Percentiles rank a stretch among this genome's conserved stretches.
These are phyloP conservation scores for Neurospora sublineolata DNA, from an alignment of 495 filamentous ascomycete genomes.

Conservation along the genomic window DNA sequence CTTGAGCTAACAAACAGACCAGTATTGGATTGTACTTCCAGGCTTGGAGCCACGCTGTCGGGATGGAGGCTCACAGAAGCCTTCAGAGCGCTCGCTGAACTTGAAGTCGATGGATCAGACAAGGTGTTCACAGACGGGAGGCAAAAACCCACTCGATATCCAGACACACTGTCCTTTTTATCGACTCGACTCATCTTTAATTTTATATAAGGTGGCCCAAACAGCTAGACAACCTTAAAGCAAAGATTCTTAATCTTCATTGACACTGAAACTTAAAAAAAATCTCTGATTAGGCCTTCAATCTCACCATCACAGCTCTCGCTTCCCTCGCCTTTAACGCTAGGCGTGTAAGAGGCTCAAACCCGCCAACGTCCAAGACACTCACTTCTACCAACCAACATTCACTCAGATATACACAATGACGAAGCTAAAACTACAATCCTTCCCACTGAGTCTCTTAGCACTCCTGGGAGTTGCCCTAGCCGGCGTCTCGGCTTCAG, in stretches of 20 bases:
- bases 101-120: neutral
- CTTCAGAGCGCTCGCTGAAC: neutral
- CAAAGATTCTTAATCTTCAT: neutral
- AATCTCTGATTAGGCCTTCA: neutral
- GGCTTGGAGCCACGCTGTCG: neutral
- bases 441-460: conserved; percentile 14
- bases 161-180: conserved; percentile 22
- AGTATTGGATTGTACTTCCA: neutral
- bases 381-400: neutral
- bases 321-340: neutral
- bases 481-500: conserved; percentile 1
- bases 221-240: neutral
- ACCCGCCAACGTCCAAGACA: neutral
- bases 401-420: conserved; percentile 2
- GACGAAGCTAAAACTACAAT: conserved; percentile 9
- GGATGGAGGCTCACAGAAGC: neutral
- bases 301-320: neutral
- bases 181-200: conserved; percentile 10
- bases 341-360: neutral
- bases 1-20: too few relatives aligned
- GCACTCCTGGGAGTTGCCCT: conserved; percentile 14
- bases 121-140: neutral
- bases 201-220: neutral
- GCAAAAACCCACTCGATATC: conserved; percentile 1
- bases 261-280: neutral